phyloP scores from a whole-genome alignment of 2,329 filamentous ascomycete genomes.

The Cryoendolithus antarcticus region DNA sequence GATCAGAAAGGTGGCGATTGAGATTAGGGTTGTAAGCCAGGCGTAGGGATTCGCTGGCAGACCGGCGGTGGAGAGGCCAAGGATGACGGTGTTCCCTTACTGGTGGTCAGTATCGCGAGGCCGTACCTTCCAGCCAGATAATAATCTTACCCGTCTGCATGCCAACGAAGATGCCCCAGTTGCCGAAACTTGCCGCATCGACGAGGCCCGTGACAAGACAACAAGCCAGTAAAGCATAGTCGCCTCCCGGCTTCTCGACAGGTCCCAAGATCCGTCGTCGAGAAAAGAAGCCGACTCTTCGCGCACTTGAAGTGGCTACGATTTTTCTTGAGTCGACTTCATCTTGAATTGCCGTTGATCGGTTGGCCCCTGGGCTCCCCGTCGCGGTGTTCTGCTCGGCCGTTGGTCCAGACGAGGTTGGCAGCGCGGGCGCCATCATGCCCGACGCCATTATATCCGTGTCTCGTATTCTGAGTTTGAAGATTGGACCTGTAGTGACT shows the following conservation, averaged over 20 bases:
- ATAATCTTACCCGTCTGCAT: constrained; percentile 38
- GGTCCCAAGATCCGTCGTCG: constrained; percentile 16
- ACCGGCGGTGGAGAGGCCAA: constrained; percentile 46
- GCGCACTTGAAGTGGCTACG: too few species aligned
- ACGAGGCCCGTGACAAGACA: constrained; percentile 36
- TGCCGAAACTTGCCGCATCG: constrained; percentile 36
- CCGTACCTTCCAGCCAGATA: not conserved
- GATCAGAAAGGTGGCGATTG: constrained; percentile 41
- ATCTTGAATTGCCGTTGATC: too few species aligned
- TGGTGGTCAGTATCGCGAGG: not conserved
- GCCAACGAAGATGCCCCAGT: constrained; percentile 38
- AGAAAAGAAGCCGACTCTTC: constrained; percentile 13
- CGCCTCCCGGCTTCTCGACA: constrained; percentile 19
- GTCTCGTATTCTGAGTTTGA: too few species aligned
- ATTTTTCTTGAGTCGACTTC: too few species aligned
- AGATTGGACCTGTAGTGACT: too few species aligned
- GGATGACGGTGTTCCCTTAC: constrained; percentile 51
- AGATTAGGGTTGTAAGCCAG: constrained; percentile 42
- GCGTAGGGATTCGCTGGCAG: constrained; percentile 41
- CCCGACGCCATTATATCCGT: too few species aligned
- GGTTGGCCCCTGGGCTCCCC: too few species aligned
- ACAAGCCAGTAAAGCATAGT: constrained; percentile 26
- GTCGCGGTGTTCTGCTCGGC: too few species aligned
- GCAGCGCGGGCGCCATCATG: too few species aligned
- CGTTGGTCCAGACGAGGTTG: too few species aligned